Base-by-base conservation (phyloP, 2,329 filamentous ascomycete genomes). In the Aureobasidium sp. region DNA sequence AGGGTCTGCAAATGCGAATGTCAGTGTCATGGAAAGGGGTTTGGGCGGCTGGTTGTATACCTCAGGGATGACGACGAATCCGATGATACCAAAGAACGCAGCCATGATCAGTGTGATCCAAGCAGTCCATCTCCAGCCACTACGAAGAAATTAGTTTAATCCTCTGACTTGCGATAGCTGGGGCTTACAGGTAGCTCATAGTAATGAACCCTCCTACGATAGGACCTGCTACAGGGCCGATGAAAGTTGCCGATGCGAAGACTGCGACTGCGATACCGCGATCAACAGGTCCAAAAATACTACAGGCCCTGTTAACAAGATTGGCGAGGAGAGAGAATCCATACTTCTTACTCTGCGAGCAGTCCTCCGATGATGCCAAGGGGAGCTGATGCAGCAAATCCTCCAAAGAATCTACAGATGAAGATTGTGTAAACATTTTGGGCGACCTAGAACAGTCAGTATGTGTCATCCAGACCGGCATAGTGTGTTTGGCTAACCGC, bases 81-180 rank as follows among this genome's bases (percentile, higher is more conserved):
- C 77, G 24, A 81, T 65, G 8, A 72, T 61, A 1, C 77, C 76
- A 63, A 83, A 76, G 1, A 76, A 68, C 4, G 70, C 71, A 0
- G 75, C 73, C 68, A 81, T 76, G 61, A 84, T 83, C 48, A 80
- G 67, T 0, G 80, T 83, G 32, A 84, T 75, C 74, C 81, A 85
- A 5, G 77, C 77, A 0, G 80, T 84, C 81, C 82, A 84, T 24
- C 81, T 74, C 82, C 82, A 84, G 17, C 81, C 81, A 24, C 51
- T 78, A 72, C 2, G 17, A 6, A 63, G 84, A 29, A 12, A 12
- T 51, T 27, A 51, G 48, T 26, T 4, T 7, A 3, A 17, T 8
- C 69, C 24, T 29, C 26, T 26, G 24, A 26, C 20, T 7, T 26
- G 24, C 6, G 26, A 13, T 26, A 37, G n/a, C 20, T 12, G 24